Base-by-base conservation (phyloP, 257 asterid species). In the Solanum appendiculatum region DNA sequence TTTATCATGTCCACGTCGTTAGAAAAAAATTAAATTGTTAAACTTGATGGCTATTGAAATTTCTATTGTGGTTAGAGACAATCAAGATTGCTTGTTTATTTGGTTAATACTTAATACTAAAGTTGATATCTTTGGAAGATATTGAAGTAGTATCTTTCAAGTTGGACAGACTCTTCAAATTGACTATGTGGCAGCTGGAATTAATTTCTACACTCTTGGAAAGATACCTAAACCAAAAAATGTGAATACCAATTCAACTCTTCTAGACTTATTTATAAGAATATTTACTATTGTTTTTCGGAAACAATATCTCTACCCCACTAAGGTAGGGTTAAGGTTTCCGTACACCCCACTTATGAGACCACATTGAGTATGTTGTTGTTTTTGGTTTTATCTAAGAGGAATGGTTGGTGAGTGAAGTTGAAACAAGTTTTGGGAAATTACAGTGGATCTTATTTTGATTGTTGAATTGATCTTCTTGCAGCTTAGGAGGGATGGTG, bases 401-500 rank as follows among this genome's bases (percentile, higher is more conserved):
- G 46, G 54, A 58, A 33, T 34, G 15, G 44, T 84, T 42, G 6
- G 77, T 84, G 82, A 40, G 9, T 64, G 58, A 63, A 63, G 25
- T 84, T 63, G 29, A 64, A 84, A n/a, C 10, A 7, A 37, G 42
- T 69, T 44, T 18, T 42, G 7, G 42, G 66, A 80, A 18, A 46
- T 3, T 2, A 80, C 20, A 18, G 66, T 46, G 42, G 29, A 80
- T 2, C 74, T 10, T n/a, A 69, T 11, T 44, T 77, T 75, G 51
- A 31, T 68, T 51, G 51, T 64, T 37, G 73, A 34, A 73, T 64
- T 58, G 20, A 37, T 77, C n/a, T 89, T 80, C 74, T 27, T 92
- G 96, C 95, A 94, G 99, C 91, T 95, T 72, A 94, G 93, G 92
- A 92, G 99, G 90, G 98, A 95, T 46, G 99, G 98, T 6, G 95